Evolutionary conservation across 805 yeast genomes (phyloP).

Genomic region (Brettanomyces naardenensis): DNA sequence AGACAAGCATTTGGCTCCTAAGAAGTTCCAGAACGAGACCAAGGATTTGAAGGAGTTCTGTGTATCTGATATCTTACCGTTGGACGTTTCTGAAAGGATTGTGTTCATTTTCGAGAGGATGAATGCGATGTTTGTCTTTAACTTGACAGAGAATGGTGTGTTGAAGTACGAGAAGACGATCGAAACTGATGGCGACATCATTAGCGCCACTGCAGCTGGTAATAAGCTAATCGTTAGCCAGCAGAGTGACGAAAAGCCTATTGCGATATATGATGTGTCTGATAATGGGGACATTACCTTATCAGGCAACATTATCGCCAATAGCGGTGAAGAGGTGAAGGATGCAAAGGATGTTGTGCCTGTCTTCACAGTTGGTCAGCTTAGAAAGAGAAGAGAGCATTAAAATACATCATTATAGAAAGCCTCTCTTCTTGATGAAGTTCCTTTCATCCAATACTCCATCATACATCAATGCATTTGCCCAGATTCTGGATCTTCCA

Average conservation of each 20-base stretch:
- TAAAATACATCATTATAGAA: constrained; percentile 22
- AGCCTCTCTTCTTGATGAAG: constrained; percentile 17
- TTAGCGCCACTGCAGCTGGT: constrained; percentile 19
- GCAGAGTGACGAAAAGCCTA: constrained; percentile 1
- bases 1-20: constrained; percentile 57
- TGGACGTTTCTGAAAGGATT: constrained; percentile 23
- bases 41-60: constrained; percentile 42
- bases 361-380: constrained; percentile 41
- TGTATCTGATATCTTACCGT: constrained; percentile 30
- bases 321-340: constrained; percentile 1
- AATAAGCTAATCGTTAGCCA: constrained; percentile 20
- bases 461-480: constrained; percentile 18
- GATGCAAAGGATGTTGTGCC: constrained; percentile 37
- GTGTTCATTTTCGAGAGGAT: constrained; percentile 42
- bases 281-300: constrained; percentile 10
- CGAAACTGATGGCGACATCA: constrained; percentile 15
- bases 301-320: constrained; percentile 16
- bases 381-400: constrained; percentile 63
- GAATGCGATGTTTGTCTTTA: constrained; percentile 32
- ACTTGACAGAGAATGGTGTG: constrained; percentile 22
- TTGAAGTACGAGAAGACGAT: constrained; percentile 25
- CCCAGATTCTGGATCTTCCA: constrained; percentile 16
- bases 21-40: constrained; percentile 49
- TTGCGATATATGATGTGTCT: constrained; percentile 4
- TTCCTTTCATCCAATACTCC: constrained; percentile 21